These are phyloP conservation scores for Crucibulum cyathiforme DNA, from an alignment of 1,284 basidiomycete genomes.

Conservation along the genomic window DNA sequence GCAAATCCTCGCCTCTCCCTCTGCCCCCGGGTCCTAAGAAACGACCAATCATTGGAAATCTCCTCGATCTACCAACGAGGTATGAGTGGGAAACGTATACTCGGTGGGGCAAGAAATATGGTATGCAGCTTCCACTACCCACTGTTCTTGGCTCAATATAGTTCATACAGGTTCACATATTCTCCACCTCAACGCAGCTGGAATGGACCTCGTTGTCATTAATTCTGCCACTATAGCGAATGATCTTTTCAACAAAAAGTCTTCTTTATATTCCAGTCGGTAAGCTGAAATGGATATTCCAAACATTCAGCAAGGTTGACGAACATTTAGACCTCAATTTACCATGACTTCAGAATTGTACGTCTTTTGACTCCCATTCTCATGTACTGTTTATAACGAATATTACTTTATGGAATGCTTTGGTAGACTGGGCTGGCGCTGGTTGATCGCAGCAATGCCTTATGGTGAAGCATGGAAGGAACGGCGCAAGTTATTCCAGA, in stretches of 20 bases:
- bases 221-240: slow-evolving; percentile 48
- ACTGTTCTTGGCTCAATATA: neutral
- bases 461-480: slow-evolving; percentile 35
- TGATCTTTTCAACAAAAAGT: slow-evolving; percentile 54
- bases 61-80: neutral
- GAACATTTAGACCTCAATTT: slow-evolving; percentile 13
- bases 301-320: neutral
- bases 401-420: neutral
- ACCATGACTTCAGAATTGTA: slow-evolving; percentile 24
- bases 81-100: neutral
- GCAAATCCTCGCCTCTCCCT: neutral
- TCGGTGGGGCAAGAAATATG: neutral
- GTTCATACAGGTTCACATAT: slow-evolving; percentile 27
- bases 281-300: slow-evolving; percentile 14
- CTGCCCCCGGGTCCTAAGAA: slow-evolving; percentile 3
- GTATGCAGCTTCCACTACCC: neutral
- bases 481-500: slow-evolving; percentile 26
- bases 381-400: neutral
- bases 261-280: slow-evolving; percentile 55
- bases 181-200: slow-evolving; percentile 27
- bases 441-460: slow-evolving; percentile 32
- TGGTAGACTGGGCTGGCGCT: slow-evolving; percentile 27
- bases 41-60: slow-evolving; percentile 1
- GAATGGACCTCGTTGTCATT: slow-evolving; percentile 39
- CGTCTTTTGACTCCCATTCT: neutral